A percentile compares a stretch with the other conserved stretches of the same genome.
Evolutionary conservation across 352 stramenopile genomes (phyloP).

Genomic region (Blastocystis sp.): DNA sequence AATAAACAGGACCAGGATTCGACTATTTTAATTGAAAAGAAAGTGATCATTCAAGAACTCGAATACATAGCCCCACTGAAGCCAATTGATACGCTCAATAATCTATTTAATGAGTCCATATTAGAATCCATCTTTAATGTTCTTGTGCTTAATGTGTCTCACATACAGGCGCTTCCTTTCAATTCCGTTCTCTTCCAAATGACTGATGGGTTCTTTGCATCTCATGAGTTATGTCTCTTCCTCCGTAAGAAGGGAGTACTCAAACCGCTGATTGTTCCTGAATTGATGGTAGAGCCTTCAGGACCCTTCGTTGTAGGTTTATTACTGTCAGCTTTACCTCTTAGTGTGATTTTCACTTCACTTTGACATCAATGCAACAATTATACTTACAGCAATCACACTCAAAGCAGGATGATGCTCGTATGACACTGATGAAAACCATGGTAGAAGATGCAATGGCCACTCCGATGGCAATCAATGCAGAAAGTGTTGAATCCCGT

Average conservation of each 20-base stretch:
- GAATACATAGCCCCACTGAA: slow-evolving; percentile 46
- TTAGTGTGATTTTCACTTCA: slow-evolving; percentile 63
- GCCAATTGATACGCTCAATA: background rate
- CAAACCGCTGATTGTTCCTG: background rate
- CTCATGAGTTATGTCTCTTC: slow-evolving; percentile 23
- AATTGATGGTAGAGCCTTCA: background rate
- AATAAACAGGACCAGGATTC: background rate
- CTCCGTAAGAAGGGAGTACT: slow-evolving; percentile 9
- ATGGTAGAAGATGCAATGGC: slow-evolving; percentile 57
- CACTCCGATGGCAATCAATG: slow-evolving; percentile 29
- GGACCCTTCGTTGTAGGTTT: background rate
- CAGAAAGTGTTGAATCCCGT: slow-evolving; percentile 7
- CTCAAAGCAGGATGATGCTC: slow-evolving; percentile 45
- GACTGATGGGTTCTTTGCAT: slow-evolving; percentile 43
- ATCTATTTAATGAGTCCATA: slow-evolving; percentile 1
- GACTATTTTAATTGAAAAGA: slow-evolving; percentile 16
- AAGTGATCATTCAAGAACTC: slow-evolving; percentile 22
- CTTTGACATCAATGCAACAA: slow-evolving; percentile 51
- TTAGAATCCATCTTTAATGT: slow-evolving; percentile 50
- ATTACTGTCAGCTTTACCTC: background rate
- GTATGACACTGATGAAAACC: slow-evolving; percentile 57
- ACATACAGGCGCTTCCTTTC: slow-evolving; percentile 23
- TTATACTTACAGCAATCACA: slow-evolving; percentile 53
- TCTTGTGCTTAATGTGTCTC: background rate
- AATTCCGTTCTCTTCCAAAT: slow-evolving; percentile 55